phyloP scores from a whole-genome alignment of 805 yeast species.

The Priceomyces medius region DNA sequence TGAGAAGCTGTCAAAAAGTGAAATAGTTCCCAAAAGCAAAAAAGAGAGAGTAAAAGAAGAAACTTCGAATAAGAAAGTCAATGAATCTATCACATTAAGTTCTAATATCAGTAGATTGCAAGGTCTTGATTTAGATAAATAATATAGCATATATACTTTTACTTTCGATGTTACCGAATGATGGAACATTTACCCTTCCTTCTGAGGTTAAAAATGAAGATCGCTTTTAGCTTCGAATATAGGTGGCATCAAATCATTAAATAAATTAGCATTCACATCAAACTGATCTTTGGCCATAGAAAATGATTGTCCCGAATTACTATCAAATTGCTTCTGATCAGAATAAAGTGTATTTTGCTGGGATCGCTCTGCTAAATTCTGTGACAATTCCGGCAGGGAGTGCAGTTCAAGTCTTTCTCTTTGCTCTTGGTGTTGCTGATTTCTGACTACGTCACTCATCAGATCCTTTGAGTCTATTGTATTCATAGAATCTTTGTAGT shows the following conservation, averaged over 20 bases:
- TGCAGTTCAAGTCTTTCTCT: not conserved
- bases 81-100: constrained; percentile 20
- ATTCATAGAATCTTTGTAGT: not conserved
- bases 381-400: not conserved
- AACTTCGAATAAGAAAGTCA: constrained; percentile 12
- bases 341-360: not conserved
- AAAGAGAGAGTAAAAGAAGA: constrained; percentile 13
- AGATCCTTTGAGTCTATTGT: not conserved
- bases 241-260: constrained; percentile 12
- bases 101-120: constrained; percentile 36
- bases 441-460: not conserved
- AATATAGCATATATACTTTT: constrained; percentile 3
- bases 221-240: constrained; percentile 9
- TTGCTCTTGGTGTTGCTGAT: not conserved
- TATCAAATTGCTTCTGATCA: constrained; percentile 1
- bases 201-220: constrained; percentile 1
- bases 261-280: constrained; percentile 8
- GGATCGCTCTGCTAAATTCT: not conserved
- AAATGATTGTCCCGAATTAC: not conserved
- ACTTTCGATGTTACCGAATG: too few species aligned
- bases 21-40: constrained; percentile 18
- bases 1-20: constrained; percentile 10
- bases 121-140: constrained; percentile 22
- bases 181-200: not conserved
- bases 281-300: not conserved